These are phyloP conservation scores for Stephania japonica DNA, from an alignment of 164 flowering plant species.

Conservation along the genomic window DNA sequence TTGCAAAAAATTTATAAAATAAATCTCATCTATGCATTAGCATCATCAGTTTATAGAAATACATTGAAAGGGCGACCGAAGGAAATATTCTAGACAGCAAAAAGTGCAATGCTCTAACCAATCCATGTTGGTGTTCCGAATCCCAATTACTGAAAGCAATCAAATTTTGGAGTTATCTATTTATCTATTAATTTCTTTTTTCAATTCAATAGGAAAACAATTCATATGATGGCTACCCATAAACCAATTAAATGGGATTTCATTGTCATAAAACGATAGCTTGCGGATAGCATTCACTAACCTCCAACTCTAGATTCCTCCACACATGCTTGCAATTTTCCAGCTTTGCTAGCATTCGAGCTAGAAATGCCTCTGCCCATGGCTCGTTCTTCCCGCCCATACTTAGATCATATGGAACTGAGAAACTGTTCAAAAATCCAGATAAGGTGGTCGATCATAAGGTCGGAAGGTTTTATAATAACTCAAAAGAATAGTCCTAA, in stretches of 20 bases:
- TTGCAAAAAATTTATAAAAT: too few relatives aligned
- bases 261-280: conserved; percentile 46
- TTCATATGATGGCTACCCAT: neutral
- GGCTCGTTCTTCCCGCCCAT: conserved; percentile 64
- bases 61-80: too few relatives aligned
- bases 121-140: neutral
- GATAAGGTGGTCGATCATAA: neutral
- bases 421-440: conserved; percentile 43
- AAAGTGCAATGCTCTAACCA: neutral
- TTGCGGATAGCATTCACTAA: conserved; percentile 61
- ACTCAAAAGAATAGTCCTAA: neutral
- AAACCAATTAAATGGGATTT: neutral
- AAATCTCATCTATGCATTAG: too few relatives aligned
- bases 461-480: neutral
- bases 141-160: neutral
- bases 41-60: too few relatives aligned
- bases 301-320: conserved; percentile 63
- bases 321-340: conserved; percentile 53
- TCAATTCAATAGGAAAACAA: neutral
- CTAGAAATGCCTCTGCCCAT: conserved; percentile 66
- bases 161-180: neutral
- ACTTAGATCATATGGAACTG: conserved; percentile 85
- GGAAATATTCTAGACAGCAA: too few relatives aligned
- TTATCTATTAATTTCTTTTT: neutral
- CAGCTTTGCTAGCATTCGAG: conserved; percentile 37